Conservation (phyloP, 202 grass and related monocot species). For the Bolboschoenoplectus hybrid region DNA sequence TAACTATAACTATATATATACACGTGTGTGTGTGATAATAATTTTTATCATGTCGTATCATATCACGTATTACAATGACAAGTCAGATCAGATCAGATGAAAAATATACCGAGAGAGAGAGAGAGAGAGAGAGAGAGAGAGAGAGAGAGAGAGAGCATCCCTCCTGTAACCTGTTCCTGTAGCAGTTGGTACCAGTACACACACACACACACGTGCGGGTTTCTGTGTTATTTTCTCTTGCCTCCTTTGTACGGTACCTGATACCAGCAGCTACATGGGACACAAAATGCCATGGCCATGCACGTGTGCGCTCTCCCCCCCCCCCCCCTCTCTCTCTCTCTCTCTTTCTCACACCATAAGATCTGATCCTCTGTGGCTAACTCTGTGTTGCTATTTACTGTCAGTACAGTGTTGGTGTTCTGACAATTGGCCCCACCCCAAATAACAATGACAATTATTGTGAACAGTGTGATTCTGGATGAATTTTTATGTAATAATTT, state of each 20-base stretch:
- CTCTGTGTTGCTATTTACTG: neutral
- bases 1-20: neutral
- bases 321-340: neutral
- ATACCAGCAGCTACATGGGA: conserved; percentile 37
- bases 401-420: neutral
- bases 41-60: conserved; percentile 7
- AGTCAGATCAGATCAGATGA: conserved; percentile 11
- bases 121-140: conserved; percentile 24
- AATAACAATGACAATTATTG: neutral
- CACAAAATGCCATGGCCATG: conserved; percentile 28
- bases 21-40: neutral
- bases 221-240: conserved; percentile 6
- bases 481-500: neutral
- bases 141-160: conserved; percentile 24
- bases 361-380: neutral
- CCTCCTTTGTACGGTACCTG: conserved; percentile 28
- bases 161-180: neutral
- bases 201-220: conserved; percentile 46
- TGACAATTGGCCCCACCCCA: neutral
- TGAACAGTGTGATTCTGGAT: neutral
- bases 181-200: neutral
- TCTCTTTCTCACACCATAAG: too few species aligned
- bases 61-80: conserved; percentile 26
- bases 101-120: conserved; percentile 32
- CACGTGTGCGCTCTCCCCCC: conserved; percentile 36